Conservation (phyloP, 495 filamentous ascomycete species). For the Aspergillus ostianus region DNA sequence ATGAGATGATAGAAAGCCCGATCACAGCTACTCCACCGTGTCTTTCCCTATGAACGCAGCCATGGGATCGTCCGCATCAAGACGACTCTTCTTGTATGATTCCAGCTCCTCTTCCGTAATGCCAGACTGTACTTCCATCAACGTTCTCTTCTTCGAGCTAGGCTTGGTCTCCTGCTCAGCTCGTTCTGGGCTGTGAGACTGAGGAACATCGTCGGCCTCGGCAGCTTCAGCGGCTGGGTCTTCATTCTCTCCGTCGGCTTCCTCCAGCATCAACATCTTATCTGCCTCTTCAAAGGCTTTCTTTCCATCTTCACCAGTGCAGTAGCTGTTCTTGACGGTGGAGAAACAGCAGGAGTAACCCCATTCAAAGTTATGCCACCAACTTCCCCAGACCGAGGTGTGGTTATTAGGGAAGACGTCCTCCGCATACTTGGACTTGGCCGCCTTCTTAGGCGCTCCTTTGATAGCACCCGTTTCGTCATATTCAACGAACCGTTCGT, state of each 20-base stretch:
- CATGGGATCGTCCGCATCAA: constrained; percentile 80
- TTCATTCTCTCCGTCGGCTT: constrained; percentile 34
- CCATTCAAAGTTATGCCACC: constrained; percentile 95
- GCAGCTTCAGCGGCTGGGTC: constrained; percentile 16
- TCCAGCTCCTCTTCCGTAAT: constrained; percentile 82
- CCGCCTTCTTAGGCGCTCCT: constrained; percentile 70
- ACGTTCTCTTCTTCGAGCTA: constrained; percentile 62
- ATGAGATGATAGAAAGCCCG: background rate
- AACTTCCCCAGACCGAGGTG: constrained; percentile 90
- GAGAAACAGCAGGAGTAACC: constrained; percentile 97
- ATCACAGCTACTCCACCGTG: constrained; percentile 24
- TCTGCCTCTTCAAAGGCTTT: constrained; percentile 67
- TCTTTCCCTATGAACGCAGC: constrained; percentile 68
- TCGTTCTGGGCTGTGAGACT: constrained; percentile 32
- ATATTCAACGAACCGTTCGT: constrained; percentile 92
- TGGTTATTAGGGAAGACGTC: constrained; percentile 90
- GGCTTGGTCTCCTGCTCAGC: constrained; percentile 23
- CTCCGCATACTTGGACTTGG: constrained; percentile 87
- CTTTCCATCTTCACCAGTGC: constrained; percentile 85
- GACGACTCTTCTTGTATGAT: constrained; percentile 69
- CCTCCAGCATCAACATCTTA: constrained; percentile 48
- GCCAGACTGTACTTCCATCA: constrained; percentile 69
- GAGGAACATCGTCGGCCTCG: constrained; percentile 22
- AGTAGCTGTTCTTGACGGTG: constrained; percentile 92
- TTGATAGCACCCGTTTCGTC: constrained; percentile 87